Base-by-base conservation (phyloP, 805 yeast genomes). In the Yamadazyma tumulicola region DNA sequence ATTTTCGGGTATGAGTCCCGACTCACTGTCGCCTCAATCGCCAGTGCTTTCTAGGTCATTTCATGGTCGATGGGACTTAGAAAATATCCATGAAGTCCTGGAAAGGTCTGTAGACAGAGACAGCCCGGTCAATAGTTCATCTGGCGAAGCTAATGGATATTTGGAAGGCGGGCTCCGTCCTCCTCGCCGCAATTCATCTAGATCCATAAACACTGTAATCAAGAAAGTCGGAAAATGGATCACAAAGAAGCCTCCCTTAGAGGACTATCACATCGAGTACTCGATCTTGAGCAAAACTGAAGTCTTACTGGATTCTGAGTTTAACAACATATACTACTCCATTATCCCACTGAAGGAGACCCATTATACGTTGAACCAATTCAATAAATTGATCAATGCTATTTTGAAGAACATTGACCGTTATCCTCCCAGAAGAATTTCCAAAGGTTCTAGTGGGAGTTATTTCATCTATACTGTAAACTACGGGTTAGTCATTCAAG, bases 361-460 rank as follows among this genome's bases (percentile, higher is more conserved):
- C 8, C 34, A 31, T 25, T 37, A 34, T 4, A 41, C 50, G 20
- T 27, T 37, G 19, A 40, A 25, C 8, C 53, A 57, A 9, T 77
- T 72, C 44, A 51, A 63, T 18, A 31, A 31, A 2, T 48, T 74
- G 16, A 72, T 80, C 2, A 51, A 59, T n/a, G 56, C 61, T 22
- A 67, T 74, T 0, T 58, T 64, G 1, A 54, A 51, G 9, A 68
- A 64, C 5, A 54, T 72, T 4, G 56, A 38, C 11, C 11, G 7
- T 9, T 13, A 7, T 13, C 29, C 57, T 17, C 85, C 87, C 0
- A 48, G 54, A 31, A 55, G 83, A 34, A 81, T 82, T 5, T 48
- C 76, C 17, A 70, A 76, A 13, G 89, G 89, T 0, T 78, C 85
- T 2, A 77, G 85, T 0, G 89, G 89, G 1, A 75, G 82, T 35